Evolutionary conservation across 106 monocot species (phyloP), one percentile per base, ranked within the genome.

Genomic region (Allium sativum): DNA sequence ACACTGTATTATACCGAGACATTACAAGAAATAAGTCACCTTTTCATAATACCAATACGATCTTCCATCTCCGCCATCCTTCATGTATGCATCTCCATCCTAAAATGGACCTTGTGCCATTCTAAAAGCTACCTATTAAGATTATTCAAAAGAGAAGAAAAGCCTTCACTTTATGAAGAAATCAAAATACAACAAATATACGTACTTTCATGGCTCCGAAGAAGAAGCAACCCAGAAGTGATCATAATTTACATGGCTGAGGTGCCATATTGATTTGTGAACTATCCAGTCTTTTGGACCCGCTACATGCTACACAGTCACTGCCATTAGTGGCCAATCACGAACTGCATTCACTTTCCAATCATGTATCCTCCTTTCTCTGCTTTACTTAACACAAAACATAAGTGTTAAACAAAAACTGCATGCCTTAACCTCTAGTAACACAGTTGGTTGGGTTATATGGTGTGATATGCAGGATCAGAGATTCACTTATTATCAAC

Each of bases 141-240:
- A 31, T 31, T 31, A 31, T 31, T 31, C 31, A 31, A 5, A 31
- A 31, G 31, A 0, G 31, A 31, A 31, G 31, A n/a, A n/a, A 31
- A 31, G 31, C 31, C 4, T 5, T 31, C 5, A 5, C 31, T 31
- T 31, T 31, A 2, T 31, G 31, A 31, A 31, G 31, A 31, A 31
- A 31, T 31, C 5, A 31, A 31, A 31, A 1, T 31, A 31, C 31
- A 31, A 31, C 5, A 31, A 1, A 31, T 31, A 2, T 31, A 43
- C 73, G 71, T 75, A 88, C 88, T 48, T 93, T 85, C 58, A 68
- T 85, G 57, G 93, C 65, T 52, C 79, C 93, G 65, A 89, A 89
- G 93, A 89, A 82, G 51, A 89, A 93, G 64, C 85, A 78, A 3
- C 93, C 85, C 89, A 85, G 76, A 72, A 6, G 93, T 93, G 79